Conservation (phyloP, 441 rosid genomes). For the Eutrema salsugineum region DNA sequence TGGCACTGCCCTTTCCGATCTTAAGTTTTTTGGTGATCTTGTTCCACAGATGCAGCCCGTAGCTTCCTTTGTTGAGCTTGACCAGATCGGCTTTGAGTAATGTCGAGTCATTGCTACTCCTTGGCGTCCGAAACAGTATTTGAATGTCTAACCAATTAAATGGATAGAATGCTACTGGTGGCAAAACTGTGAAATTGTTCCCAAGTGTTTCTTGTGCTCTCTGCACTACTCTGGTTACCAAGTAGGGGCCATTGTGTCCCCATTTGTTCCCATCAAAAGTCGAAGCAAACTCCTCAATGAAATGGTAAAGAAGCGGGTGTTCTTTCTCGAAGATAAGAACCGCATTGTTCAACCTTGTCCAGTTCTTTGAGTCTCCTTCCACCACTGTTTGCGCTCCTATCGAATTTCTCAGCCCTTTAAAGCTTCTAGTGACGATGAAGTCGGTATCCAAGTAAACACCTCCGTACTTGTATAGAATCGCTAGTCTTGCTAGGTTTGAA, state of each 20-base stretch:
- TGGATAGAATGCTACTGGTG: constrained; percentile 54
- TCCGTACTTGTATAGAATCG: constrained; percentile 57
- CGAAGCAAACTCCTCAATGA: constrained; percentile 53
- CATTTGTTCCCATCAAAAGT: constrained; percentile 61
- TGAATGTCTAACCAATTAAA: constrained; percentile 49
- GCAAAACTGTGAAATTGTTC: constrained; percentile 39
- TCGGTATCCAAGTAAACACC: constrained; percentile 62
- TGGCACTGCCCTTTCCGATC: constrained; percentile 50
- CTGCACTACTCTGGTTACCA: constrained; percentile 51
- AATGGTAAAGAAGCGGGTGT: constrained; percentile 49
- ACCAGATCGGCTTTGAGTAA: constrained; percentile 42
- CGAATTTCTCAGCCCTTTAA: constrained; percentile 40
- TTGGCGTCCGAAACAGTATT: constrained; percentile 44
- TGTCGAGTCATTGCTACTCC: constrained; percentile 11
- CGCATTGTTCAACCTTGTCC: constrained; percentile 67
- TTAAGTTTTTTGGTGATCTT: constrained; percentile 42
- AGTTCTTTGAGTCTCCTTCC: constrained; percentile 36
- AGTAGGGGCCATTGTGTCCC: constrained; percentile 76
- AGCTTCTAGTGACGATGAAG: constrained; percentile 42
- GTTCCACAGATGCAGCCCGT: constrained; percentile 65
- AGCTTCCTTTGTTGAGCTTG: constrained; percentile 34
- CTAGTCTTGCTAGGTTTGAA: constrained; percentile 58
- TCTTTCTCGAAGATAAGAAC: constrained; percentile 50
- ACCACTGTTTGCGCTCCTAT: constrained; percentile 61
- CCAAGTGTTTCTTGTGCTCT: constrained; percentile 34